These are phyloP conservation scores for Leucocoprinus birnbaumii DNA, from an alignment of 768 basidiomycete genomes.

Conservation along the genomic window DNA sequence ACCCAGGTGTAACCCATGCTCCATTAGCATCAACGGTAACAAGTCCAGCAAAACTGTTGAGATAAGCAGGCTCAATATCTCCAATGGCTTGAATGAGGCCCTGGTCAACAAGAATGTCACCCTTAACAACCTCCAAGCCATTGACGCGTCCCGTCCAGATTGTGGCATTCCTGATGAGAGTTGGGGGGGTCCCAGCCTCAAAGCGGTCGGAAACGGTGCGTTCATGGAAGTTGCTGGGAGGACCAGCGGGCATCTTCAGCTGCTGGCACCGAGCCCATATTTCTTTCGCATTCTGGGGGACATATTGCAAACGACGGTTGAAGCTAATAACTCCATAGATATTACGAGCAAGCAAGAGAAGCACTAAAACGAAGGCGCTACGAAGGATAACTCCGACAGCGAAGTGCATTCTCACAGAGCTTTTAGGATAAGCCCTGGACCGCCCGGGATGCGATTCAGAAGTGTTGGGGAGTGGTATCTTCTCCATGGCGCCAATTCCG, in stretches of 20 bases:
- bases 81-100: conserved; percentile 56
- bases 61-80: conserved; percentile 25
- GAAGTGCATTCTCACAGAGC: background rate
- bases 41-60: conserved; percentile 22
- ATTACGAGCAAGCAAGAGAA: background rate
- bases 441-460: background rate
- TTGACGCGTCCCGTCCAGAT: conserved; percentile 56
- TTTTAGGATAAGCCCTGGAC: background rate
- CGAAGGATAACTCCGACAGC: background rate
- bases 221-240: conserved; percentile 38
- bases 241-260: conserved; percentile 42
- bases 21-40: conserved; percentile 53
- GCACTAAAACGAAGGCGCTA: conserved; percentile 10
- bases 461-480: conserved; percentile 24
- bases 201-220: conserved; percentile 57
- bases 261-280: conserved; percentile 51
- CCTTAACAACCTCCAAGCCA: conserved; percentile 53
- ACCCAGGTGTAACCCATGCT: conserved; percentile 75
- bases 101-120: conserved; percentile 58
- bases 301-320: conserved; percentile 9
- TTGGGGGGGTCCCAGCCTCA: conserved; percentile 56
- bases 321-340: background rate
- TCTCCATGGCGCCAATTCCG: conserved; percentile 23
- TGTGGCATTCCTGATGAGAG: conserved; percentile 69
- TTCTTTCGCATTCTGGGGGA: conserved; percentile 36